Percentiles rank a stretch among this genome's conserved stretches.
phyloP scores from a whole-genome alignment of 345 rosid genomes.

The Gossypium turneri region DNA sequence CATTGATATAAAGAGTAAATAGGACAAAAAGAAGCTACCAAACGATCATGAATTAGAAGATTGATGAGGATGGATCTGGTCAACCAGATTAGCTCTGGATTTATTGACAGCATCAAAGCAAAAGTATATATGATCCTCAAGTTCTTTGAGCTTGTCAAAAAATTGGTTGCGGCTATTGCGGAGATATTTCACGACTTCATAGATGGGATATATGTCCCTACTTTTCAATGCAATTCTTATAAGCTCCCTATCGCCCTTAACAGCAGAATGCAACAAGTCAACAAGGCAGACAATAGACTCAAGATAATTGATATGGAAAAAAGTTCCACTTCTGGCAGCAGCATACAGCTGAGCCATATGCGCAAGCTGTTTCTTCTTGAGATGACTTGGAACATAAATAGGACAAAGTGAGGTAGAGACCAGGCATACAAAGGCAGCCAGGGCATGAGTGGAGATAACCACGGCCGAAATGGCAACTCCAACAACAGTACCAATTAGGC shows the following conservation, averaged over 20 bases:
- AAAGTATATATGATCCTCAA: constrained; percentile 59
- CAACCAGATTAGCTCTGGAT: constrained; percentile 49
- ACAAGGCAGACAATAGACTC: constrained; percentile 60
- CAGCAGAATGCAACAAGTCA: constrained; percentile 37
- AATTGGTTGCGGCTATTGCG: constrained; percentile 40
- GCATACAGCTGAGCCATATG: constrained; percentile 59
- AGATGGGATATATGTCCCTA: constrained; percentile 38
- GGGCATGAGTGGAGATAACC: constrained; percentile 48
- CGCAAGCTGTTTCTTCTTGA: constrained; percentile 52
- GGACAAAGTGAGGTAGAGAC: constrained; percentile 42
- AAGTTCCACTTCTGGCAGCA: constrained; percentile 51
- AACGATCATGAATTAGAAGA: constrained; percentile 1
- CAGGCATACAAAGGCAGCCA: constrained; percentile 39
- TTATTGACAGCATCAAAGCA: constrained; percentile 58
- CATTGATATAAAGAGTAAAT: neutral
- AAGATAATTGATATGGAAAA: constrained; percentile 44
- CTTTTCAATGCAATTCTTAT: constrained; percentile 53
- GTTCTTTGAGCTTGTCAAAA: constrained; percentile 43
- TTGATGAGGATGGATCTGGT: constrained; percentile 36
- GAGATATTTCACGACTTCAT: constrained; percentile 51
- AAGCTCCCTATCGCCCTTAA: constrained; percentile 47
- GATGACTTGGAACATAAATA: constrained; percentile 9
- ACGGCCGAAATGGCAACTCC: constrained; percentile 40
- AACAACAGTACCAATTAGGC: constrained; percentile 12
- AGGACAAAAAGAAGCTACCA: neutral